phyloP scores from a whole-genome alignment of 176 grass and related monocot species.

The Oryza glumipatula region DNA sequence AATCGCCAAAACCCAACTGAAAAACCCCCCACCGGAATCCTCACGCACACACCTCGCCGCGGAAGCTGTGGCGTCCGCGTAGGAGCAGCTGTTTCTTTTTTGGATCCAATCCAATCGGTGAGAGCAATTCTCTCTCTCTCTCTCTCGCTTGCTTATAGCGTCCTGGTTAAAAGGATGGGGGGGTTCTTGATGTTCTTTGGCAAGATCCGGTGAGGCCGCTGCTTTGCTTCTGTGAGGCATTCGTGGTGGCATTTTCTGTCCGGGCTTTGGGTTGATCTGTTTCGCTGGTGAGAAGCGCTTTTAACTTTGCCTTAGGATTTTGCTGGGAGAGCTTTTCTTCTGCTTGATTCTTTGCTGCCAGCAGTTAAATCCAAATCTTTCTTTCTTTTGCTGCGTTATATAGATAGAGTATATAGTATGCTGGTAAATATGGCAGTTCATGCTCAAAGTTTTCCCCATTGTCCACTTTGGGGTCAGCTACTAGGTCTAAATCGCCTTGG shows the following conservation, averaged over 20 bases:
- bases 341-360: not conserved
- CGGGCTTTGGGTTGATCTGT: not conserved
- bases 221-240: not conserved
- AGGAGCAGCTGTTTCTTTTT: not conserved
- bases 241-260: not conserved
- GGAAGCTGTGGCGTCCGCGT: conserved; percentile 14
- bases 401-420: not conserved
- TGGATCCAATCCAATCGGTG: conserved; percentile 33
- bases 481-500: not conserved
- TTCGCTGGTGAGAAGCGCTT: not conserved
- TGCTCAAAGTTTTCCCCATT: not conserved
- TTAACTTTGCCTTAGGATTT: not conserved
- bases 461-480: not conserved
- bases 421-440: not conserved
- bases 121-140: conserved; percentile 4
- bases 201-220: not conserved
- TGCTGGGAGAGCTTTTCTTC: not conserved
- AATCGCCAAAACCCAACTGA: conserved; percentile 5
- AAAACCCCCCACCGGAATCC: conserved; percentile 23
- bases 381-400: not conserved
- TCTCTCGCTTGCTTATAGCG: not conserved
- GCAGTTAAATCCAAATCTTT: not conserved
- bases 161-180: not conserved
- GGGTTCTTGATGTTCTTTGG: not conserved
- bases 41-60: not conserved